Evolutionary conservation across 148 eudicot genomes (phyloP).

Genomic region (Camellia lanceoleosa): DNA sequence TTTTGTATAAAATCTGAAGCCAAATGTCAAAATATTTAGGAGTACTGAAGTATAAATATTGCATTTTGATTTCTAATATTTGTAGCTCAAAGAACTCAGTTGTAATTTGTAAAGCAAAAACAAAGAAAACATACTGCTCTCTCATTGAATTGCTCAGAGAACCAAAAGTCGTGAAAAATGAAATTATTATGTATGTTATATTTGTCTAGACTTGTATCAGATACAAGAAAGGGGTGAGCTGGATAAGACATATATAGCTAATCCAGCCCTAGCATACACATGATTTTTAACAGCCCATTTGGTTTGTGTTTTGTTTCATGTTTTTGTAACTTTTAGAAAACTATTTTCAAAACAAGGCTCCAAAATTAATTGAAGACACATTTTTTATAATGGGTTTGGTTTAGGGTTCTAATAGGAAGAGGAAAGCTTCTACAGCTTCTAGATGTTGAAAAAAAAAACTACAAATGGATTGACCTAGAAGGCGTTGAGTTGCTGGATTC

Average conservation of each 20-base stretch:
- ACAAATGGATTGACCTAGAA: no score
- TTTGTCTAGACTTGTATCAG: no score
- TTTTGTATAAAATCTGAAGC: constrained; percentile 84
- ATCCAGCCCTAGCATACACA: background rate
- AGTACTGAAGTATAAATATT: background rate
- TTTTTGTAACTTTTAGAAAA: no score
- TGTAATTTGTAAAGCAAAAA: background rate
- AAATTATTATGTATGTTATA: no score
- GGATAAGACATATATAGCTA: background rate
- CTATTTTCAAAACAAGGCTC: background rate
- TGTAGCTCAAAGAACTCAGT: constrained; percentile 3
- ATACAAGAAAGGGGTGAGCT: background rate
- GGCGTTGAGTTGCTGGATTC: no score
- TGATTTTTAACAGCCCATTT: background rate
- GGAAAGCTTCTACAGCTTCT: no score
- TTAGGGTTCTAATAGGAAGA: no score
- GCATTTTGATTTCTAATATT: background rate
- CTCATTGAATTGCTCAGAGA: background rate
- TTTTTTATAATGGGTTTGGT: no score
- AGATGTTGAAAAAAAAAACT: no score
- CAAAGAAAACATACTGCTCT: background rate
- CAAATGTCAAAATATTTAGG: constrained; percentile 19
- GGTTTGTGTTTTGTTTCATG: no score
- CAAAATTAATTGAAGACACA: background rate
- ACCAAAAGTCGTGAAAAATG: background rate